Conservation (phyloP, 176 grass and related monocot species). For the Avena sativa region DNA sequence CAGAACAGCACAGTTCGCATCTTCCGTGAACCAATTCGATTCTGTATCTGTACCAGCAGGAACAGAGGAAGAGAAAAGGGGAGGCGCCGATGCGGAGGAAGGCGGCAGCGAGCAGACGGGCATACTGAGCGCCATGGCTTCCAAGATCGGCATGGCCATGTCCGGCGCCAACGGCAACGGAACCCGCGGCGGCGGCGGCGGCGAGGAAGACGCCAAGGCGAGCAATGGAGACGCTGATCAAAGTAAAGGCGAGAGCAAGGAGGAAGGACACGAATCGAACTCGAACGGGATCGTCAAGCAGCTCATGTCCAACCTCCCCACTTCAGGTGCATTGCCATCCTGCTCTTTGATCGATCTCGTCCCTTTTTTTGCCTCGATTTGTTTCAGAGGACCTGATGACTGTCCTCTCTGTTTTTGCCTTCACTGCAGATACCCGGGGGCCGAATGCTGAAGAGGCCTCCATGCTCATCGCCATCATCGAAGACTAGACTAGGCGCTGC, state of each 20-base stretch:
- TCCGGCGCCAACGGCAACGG: slow-evolving; percentile 29
- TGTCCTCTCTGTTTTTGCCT: neutral
- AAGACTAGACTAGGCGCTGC: slow-evolving; percentile 53
- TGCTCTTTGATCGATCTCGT: neutral
- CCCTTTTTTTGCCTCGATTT: neutral
- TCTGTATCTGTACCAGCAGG: neutral
- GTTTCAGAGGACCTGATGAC: neutral
- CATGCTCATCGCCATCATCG: slow-evolving; percentile 62
- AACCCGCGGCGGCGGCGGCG: neutral
- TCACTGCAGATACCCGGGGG: slow-evolving; percentile 42
- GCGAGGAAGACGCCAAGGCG: slow-evolving; percentile 3
- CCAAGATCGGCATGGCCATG: slow-evolving; percentile 53
- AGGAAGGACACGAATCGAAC: neutral
- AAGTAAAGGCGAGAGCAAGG: neutral
- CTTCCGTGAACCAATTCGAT: neutral
- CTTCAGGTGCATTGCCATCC: slow-evolving; percentile 17
- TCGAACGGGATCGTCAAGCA: slow-evolving; percentile 38
- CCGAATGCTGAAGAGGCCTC: slow-evolving; percentile 59
- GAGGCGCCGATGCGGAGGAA: neutral
- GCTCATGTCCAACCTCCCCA: slow-evolving; percentile 44
- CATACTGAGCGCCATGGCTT: slow-evolving; percentile 46
- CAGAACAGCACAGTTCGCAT: neutral
- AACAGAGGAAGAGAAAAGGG: slow-evolving; percentile 24
- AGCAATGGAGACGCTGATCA: slow-evolving; percentile 10
- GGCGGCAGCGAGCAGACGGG: slow-evolving; percentile 32